phyloP scores from a whole-genome alignment of 2,329 filamentous ascomycete genomes.

The Fusarium annulatum region DNA sequence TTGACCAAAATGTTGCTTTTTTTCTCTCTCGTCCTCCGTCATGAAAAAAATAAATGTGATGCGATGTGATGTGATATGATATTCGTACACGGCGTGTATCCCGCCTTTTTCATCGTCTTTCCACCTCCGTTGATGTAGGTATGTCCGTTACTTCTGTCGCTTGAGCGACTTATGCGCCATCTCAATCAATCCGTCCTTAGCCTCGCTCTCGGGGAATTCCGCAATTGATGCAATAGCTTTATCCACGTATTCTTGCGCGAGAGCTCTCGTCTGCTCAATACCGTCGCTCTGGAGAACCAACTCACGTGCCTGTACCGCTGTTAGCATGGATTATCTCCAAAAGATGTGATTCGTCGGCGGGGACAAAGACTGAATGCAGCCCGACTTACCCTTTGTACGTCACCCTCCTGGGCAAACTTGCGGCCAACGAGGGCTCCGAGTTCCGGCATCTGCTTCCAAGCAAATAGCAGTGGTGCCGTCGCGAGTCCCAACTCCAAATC shows the following conservation, averaged over 20 bases:
- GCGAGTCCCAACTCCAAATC: conserved; percentile 93
- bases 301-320: conserved; percentile 76
- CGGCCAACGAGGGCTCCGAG: conserved; percentile 89
- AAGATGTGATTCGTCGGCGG: conserved; percentile 32
- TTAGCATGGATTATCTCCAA: conserved; percentile 39
- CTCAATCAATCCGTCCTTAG: conserved; percentile 89
- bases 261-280: conserved; percentile 88
- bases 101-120: conserved; percentile 1
- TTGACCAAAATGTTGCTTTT: conserved; percentile 1
- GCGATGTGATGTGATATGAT: conserved; percentile 29
- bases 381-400: conserved; percentile 79
- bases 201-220: conserved; percentile 91
- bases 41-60: conserved; percentile 24
- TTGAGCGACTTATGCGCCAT: conserved; percentile 95
- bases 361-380: neutral
- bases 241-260: conserved; percentile 91
- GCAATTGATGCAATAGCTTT: conserved; percentile 88
- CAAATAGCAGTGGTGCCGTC: conserved; percentile 93
- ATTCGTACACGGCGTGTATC: conserved; percentile 37
- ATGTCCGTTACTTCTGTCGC: conserved; percentile 77
- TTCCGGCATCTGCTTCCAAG: conserved; percentile 90
- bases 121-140: neutral
- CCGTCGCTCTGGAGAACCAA: conserved; percentile 86
- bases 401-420: conserved; percentile 86
- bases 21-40: neutral